Base-by-base conservation (phyloP, 1,284 basidiomycete genomes). In the Sporisorium iseilematis-ciliati region DNA sequence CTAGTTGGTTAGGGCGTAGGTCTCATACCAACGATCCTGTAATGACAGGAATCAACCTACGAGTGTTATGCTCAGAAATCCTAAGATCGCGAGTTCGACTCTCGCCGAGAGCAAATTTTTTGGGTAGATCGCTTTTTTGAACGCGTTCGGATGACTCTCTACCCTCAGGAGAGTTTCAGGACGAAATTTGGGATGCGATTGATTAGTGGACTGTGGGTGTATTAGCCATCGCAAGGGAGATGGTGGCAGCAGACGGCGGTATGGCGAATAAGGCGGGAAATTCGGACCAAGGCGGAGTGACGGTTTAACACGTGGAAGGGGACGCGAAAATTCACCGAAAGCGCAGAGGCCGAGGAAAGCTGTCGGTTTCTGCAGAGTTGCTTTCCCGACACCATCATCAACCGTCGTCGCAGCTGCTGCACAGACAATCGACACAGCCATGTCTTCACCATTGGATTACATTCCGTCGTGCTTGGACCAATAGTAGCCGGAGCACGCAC, bases 31-130 rank as follows among this genome's bases (percentile, higher is more conserved):
- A 65, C 62, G 67, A 70, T 65, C 67, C 61, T 55, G 67, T 46
- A 49, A 41, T 25, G 29, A 45, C 66, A 51, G 60, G 66, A 64
- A 58, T 54, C 51, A 51, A 64, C 66, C 66, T 69, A 69, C 66
- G 66, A 63, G 35, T 55, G 20, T 3, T 7, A 26, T 42, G 62
- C 56, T 71, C 42, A 62, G 68, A 58, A 49, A 74, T 74, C 65
- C 66, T 65, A 74, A 74, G 71, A 69, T 74, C 71, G 56, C 50
- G 71, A 74, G 71, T 74, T 74, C 71, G 71, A 74, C 59, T 65
- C 71, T 74, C 71, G 50, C 56, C 71, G 52, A 69, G 66, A 58
- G 57, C 71, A 23, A 41, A 14, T 57, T 57, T 52, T 59, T 56
- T 52, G 50, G 58, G 40, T 52, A 51, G 46, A 11, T 11, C 33